Conservation (phyloP, 139 green algal species). For the Haematococcus sp. region DNA sequence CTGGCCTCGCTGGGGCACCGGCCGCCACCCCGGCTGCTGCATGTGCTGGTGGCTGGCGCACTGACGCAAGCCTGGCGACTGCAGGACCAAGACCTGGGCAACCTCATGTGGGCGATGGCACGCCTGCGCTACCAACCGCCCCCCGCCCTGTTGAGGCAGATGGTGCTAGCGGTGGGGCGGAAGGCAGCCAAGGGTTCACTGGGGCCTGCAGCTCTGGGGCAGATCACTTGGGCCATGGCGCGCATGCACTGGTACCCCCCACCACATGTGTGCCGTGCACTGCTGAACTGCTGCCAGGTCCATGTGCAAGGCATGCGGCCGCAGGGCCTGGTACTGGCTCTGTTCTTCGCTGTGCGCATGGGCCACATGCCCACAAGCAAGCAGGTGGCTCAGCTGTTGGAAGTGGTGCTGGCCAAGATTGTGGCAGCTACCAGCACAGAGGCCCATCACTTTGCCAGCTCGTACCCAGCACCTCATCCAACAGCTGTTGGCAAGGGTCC, state of each 20-base stretch:
- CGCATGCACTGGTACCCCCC: not conserved
- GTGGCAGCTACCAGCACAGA: too few relatives aligned
- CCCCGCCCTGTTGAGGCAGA: not conserved
- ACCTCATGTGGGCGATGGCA: not conserved
- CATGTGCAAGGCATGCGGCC: too few relatives aligned
- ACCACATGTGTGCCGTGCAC: not conserved
- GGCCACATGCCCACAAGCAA: too few relatives aligned
- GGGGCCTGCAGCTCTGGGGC: not conserved
- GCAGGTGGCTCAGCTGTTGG: too few relatives aligned
- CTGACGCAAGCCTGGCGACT: not conserved
- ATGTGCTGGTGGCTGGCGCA: not conserved
- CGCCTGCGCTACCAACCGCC: not conserved
- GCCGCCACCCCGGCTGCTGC: not conserved
- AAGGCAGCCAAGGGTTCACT: not conserved
- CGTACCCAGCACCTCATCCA: too few relatives aligned
- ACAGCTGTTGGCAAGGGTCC: too few relatives aligned
- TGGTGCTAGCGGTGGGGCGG: not conserved
- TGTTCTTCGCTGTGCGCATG: too few relatives aligned
- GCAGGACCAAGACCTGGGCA: slow-evolving; percentile 3
- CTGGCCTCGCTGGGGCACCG: not conserved
- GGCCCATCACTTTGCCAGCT: too few relatives aligned
- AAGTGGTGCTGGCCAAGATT: too few relatives aligned
- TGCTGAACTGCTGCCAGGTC: too few relatives aligned
- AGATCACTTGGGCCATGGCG: not conserved
- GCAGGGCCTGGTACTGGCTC: too few relatives aligned